These are phyloP conservation scores for Beauveria caledonica DNA, from an alignment of 2,329 filamentous ascomycete genomes.

Conservation along the genomic window DNA sequence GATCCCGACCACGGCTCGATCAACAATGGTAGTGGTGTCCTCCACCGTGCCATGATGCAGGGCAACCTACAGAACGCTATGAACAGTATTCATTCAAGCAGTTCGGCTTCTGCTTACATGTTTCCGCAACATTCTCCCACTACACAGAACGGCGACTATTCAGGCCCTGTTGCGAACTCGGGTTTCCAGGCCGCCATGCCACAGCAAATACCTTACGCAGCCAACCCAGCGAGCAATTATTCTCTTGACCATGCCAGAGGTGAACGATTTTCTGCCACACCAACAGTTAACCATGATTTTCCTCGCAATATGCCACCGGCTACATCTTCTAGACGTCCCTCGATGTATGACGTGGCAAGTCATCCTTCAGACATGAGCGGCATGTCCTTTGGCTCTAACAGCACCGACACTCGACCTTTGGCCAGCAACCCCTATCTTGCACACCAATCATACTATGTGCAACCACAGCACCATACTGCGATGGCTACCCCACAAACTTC, in stretches of 20 bases:
- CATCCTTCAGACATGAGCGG: slow-evolving; percentile 13
- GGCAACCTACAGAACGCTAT: slow-evolving; percentile 17
- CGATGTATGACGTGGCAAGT: slow-evolving; percentile 16
- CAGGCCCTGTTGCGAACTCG: background rate
- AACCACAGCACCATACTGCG: slow-evolving; percentile 13
- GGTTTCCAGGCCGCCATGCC: background rate
- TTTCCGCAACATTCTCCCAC: background rate
- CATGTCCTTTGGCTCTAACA: slow-evolving; percentile 10
- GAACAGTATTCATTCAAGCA: background rate
- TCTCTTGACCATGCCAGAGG: slow-evolving; percentile 15
- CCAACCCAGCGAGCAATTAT: slow-evolving; percentile 15
- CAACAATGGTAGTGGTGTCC: slow-evolving; percentile 11
- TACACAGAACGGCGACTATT: background rate
- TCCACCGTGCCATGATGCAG: slow-evolving; percentile 21
- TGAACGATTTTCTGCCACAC: slow-evolving; percentile 14
- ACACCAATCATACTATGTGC: slow-evolving; percentile 16
- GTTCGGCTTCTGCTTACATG: background rate
- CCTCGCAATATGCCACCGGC: slow-evolving; percentile 20
- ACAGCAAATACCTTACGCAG: background rate
- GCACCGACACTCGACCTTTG: slow-evolving; percentile 11
- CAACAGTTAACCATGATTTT: slow-evolving; percentile 16
- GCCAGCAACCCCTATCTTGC: slow-evolving; percentile 10
- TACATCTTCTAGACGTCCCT: slow-evolving; percentile 15
- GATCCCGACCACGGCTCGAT: slow-evolving; percentile 11
- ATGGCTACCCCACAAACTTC: slow-evolving; percentile 12